phyloP scores from a whole-genome alignment of 2,329 filamentous ascomycete genomes.

The Cytospora schulzeri region DNA sequence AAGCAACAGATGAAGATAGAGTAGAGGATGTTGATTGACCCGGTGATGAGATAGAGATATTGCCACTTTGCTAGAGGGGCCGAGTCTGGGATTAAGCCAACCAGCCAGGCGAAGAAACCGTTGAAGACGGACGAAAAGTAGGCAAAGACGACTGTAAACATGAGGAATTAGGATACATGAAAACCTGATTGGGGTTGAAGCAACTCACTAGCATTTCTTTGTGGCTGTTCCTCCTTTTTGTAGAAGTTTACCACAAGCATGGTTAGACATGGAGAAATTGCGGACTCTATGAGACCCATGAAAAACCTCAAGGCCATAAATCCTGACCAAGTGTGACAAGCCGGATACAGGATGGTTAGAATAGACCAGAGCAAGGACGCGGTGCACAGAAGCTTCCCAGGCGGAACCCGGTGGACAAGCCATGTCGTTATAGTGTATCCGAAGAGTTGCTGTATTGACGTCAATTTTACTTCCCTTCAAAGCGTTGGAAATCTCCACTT shows the following conservation, averaged over 20 bases:
- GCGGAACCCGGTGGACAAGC: slow-evolving; percentile 34
- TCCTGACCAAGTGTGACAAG: slow-evolving; percentile 34
- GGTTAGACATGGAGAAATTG: slow-evolving; percentile 39
- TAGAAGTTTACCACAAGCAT: slow-evolving; percentile 42
- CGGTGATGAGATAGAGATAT: slow-evolving; percentile 38
- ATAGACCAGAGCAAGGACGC: slow-evolving; percentile 37
- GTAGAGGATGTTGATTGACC: slow-evolving; percentile 36
- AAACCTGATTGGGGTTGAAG: background rate
- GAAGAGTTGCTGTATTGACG: slow-evolving; percentile 29
- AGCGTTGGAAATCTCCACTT: slow-evolving; percentile 11
- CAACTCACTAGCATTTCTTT: slow-evolving; percentile 35
- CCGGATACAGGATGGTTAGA: slow-evolving; percentile 34
- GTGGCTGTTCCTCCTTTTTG: slow-evolving; percentile 41
- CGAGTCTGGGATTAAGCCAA: slow-evolving; percentile 23
- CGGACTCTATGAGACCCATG: slow-evolving; percentile 40
- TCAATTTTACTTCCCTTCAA: background rate
- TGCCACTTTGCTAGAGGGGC: slow-evolving; percentile 31
- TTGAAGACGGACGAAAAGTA: slow-evolving; percentile 41
- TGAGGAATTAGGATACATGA: background rate
- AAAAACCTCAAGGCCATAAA: slow-evolving; percentile 41
- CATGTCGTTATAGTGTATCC: slow-evolving; percentile 34
- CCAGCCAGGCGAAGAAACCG: slow-evolving; percentile 50
- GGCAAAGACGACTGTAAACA: slow-evolving; percentile 38
- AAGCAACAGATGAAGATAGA: slow-evolving; percentile 34
- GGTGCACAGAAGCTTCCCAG: slow-evolving; percentile 33